Evolutionary conservation across 495 filamentous ascomycete species (phyloP), one percentile per base, ranked within the genome.

Genomic region (Bathelium albidoporum): DNA sequence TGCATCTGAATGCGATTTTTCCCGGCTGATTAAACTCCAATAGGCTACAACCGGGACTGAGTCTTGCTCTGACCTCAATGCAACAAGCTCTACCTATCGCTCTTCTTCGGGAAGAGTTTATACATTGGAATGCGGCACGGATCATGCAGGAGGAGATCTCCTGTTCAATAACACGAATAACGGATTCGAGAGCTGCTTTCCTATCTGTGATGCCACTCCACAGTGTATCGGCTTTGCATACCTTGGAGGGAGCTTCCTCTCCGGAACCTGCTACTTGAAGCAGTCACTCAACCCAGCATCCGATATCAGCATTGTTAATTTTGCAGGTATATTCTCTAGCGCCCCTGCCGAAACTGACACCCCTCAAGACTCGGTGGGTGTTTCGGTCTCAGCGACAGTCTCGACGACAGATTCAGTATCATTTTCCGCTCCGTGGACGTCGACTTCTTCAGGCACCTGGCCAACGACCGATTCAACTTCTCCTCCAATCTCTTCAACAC

Each of bases 231-330:
- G 62, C 39, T 63, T 63, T 58, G 36, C 62, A 2, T 63, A 58
- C 32, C 49, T 63, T 29, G 28, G 28, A 11, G 34, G 49, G n/a
- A n/a, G n/a, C n/a, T n/a, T n/a, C 32, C 29, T 24, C 22, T 53
- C 62, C 3, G 62, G 62, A 16, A 59, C 1, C 29, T 63, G 62
- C 29, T 63, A 63, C 29, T 29, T 63, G n/a, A 63, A 63, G 49
- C 49, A 59, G 16, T 16, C 41, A 4, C 52, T 55, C 29, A 55
- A 12, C 24, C 12, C 10, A 3, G 49, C 5, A 28, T 55, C 49
- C 24, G 24, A 24, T 28, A 20, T 28, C 12, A 55, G 5, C 49
- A 9, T n/a, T 29, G 49, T 55, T 24, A 24, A 55, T 29, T 55
- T 55, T 20, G 49, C 49, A 26, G 49, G 24, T n/a, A 10, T 49